Conservation (phyloP, 2,329 filamentous ascomycete species). For the Neopestalotiopsis sp. region DNA sequence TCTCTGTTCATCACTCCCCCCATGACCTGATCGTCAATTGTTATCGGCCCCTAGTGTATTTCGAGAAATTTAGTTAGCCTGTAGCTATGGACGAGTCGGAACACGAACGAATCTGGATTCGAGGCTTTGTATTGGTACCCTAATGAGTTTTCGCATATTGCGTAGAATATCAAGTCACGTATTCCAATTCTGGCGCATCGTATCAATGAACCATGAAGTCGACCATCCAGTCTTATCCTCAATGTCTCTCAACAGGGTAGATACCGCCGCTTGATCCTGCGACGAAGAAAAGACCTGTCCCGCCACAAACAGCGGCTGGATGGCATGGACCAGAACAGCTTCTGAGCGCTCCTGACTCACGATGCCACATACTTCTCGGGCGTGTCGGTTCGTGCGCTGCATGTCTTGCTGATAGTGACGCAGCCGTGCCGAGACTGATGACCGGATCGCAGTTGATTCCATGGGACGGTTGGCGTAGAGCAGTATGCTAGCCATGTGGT, state of each 20-base stretch:
- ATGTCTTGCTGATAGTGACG: conserved; percentile 62
- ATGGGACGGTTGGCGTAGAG: conserved; percentile 65
- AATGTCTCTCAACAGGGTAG: not conserved
- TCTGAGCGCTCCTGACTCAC: conserved; percentile 61
- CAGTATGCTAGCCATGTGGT: conserved; percentile 68
- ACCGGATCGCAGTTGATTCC: conserved; percentile 55
- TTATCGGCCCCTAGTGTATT: too few relatives aligned
- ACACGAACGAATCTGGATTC: too few relatives aligned
- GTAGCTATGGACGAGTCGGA: too few relatives aligned
- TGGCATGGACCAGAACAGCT: conserved; percentile 61
- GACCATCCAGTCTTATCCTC: not conserved
- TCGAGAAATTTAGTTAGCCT: too few relatives aligned
- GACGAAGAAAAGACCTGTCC: conserved; percentile 63
- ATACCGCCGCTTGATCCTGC: conserved; percentile 41
- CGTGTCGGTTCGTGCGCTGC: conserved; percentile 60
- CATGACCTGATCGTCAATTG: too few relatives aligned
- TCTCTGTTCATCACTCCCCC: too few relatives aligned
- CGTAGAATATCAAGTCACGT: not conserved
- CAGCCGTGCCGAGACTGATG: conserved; percentile 58
- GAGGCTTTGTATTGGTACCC: too few relatives aligned
- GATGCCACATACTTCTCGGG: conserved; percentile 67
- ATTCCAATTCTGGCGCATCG: not conserved
- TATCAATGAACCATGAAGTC: not conserved
- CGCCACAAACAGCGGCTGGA: conserved; percentile 66
- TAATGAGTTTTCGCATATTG: too few relatives aligned